Percentiles rank a stretch among this genome's conserved stretches.
Conservation (phyloP, 495 filamentous ascomycete species). For the Xylaria grammica region DNA sequence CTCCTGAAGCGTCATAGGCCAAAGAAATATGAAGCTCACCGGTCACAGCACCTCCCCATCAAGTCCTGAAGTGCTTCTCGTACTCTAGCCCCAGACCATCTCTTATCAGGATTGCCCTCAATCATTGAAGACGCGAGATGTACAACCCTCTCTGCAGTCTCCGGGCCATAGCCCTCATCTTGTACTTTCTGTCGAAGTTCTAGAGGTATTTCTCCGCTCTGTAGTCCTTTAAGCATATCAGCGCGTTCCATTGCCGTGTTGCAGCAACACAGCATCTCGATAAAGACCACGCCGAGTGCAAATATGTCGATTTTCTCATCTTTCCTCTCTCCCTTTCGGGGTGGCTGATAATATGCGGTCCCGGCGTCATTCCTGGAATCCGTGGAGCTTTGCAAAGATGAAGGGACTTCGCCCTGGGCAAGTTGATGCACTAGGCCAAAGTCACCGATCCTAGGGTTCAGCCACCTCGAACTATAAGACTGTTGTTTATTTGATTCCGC, state of each 20-base stretch:
- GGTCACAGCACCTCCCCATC: slow-evolving; percentile 18
- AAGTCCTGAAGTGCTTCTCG: slow-evolving; percentile 26
- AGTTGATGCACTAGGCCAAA: slow-evolving; percentile 62
- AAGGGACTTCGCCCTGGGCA: slow-evolving; percentile 40
- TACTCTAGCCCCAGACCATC: slow-evolving; percentile 43
- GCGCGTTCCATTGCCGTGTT: slow-evolving; percentile 62
- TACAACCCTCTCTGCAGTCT: slow-evolving; percentile 47
- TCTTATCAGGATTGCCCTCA: slow-evolving; percentile 41
- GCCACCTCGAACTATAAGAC: slow-evolving; percentile 40
- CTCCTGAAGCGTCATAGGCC: too few relatives aligned
- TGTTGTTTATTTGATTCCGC: background rate
- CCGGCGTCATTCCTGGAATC: slow-evolving; percentile 24
- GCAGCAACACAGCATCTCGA: slow-evolving; percentile 57
- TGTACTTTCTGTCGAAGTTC: slow-evolving; percentile 20
- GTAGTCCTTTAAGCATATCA: slow-evolving; percentile 52
- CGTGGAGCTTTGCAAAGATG: slow-evolving; percentile 12
- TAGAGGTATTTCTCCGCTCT: slow-evolving; percentile 32
- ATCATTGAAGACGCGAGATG: slow-evolving; percentile 55
- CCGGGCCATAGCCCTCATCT: slow-evolving; percentile 36
- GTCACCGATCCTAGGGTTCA: slow-evolving; percentile 60
- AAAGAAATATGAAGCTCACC: background rate
- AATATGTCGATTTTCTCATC: slow-evolving; percentile 62
- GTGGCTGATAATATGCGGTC: slow-evolving; percentile 37
- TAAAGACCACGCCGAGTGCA: slow-evolving; percentile 59
- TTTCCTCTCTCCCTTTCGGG: slow-evolving; percentile 38